Base-by-base conservation (phyloP, 176 grass and related monocot genomes). In the Rhynchospora pubera region DNA sequence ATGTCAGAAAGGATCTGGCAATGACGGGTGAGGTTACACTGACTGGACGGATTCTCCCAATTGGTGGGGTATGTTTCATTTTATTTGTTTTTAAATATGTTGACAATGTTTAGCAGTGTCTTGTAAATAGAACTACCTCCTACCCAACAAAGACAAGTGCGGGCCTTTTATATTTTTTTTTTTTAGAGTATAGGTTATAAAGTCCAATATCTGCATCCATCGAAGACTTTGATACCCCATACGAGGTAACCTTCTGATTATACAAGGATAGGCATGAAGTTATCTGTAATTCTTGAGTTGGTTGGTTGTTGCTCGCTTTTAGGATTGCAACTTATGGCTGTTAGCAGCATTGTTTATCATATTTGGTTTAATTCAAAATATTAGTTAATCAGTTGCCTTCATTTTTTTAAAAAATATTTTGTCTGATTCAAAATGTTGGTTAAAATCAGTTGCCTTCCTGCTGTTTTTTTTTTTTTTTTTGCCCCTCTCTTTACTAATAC, bases 1-100 rank as follows among this genome's bases (percentile, higher is more conserved):
- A 71, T 85, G 92, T 91, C 23, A 93, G 85, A 86, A 93, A 90
- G 82, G 92, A 95, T 68, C 86, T 95, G 18, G 92, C 96, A 9
- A 99, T 99, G 96, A 99, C 91, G 2, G 92, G 96, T 52, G 96
- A 99, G 86, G 92, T 99, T 53, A 99, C 96, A 78, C 73, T 99
- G 81, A 99, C 90, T 0, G 92, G 92, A 62, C 86, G 91, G 76
- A 99, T 99, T 50, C 96, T 99, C 26, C 96, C 96, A 84, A 99
- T 99, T 26, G 91, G 91, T 5, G 96, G 92, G 89, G 96, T 99
- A 99, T 76, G 87, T 83, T 85, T 73, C 62, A 39, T 55, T 39
- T 5, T 1, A 53, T 86, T 62, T 30, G 1, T 48, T 48, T 3
- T 51, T 45, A 0, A 74, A 50, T 74, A 11, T 52, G 70, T 61